phyloP scores from a whole-genome alignment of 129 eudicot species.

The Flaveria bidentis region DNA sequence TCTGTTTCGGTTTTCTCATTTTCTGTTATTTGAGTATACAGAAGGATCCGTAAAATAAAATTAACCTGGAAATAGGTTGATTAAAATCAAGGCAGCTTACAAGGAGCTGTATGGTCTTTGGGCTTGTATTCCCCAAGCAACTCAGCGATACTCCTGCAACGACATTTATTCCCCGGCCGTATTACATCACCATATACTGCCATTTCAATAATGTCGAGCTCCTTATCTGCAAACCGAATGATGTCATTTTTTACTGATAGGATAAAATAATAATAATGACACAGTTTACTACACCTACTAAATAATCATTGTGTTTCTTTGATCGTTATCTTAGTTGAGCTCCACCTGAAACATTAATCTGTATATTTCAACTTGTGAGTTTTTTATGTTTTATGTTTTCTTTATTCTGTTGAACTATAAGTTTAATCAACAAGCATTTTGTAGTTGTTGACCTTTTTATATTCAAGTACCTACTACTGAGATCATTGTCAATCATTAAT shows the following conservation, averaged over 20 bases:
- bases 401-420: slow-evolving; percentile 15
- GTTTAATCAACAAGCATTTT: slow-evolving; percentile 2
- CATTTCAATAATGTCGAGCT: slow-evolving; percentile 93
- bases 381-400: slow-evolving; percentile 16
- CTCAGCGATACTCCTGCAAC: slow-evolving; percentile 88
- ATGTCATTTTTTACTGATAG: background rate
- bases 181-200: slow-evolving; percentile 94
- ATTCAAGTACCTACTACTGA: slow-evolving; percentile 1
- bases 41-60: slow-evolving; percentile 10
- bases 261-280: background rate
- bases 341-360: slow-evolving; percentile 24
- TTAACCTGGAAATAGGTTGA: background rate
- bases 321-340: slow-evolving; percentile 20
- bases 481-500: slow-evolving; percentile 18
- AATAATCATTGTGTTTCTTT: background rate
- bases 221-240: slow-evolving; percentile 60
- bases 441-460: slow-evolving; percentile 22
- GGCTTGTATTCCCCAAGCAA: slow-evolving; percentile 73
- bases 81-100: slow-evolving; percentile 64
- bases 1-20: background rate
- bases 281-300: background rate
- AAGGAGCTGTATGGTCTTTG: slow-evolving; percentile 64
- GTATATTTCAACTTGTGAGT: background rate
- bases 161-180: slow-evolving; percentile 93
- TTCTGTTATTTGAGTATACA: slow-evolving; percentile 12